A percentile compares a stretch with the other conserved stretches of the same genome.
phyloP scores from a whole-genome alignment of 192 early-diverging fungal species.

The Coemansia sp. region DNA sequence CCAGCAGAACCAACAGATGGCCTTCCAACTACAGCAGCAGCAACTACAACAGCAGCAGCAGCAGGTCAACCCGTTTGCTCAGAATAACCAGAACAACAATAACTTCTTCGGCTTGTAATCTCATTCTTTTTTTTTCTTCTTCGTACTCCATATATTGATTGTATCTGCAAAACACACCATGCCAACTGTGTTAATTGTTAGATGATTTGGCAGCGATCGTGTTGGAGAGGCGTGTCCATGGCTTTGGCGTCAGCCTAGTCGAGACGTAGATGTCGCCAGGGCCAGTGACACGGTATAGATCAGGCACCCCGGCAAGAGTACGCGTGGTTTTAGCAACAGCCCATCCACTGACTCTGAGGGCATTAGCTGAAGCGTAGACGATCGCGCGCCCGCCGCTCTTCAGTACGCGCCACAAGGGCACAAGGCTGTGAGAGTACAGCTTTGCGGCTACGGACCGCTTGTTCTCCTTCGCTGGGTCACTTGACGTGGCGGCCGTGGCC shows the following conservation, averaged over 20 bases:
- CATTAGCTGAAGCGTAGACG: constrained; percentile 27
- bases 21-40: constrained; percentile 25
- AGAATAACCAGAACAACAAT: constrained; percentile 38
- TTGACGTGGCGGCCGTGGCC: constrained; percentile 4
- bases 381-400: constrained; percentile 7
- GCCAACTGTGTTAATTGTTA: no score
- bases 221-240: constrained; percentile 45
- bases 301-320: constrained; percentile 51
- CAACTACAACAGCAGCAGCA: constrained; percentile 30
- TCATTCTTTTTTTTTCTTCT: constrained; percentile 5
- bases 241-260: constrained; percentile 41
- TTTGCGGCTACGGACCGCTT: constrained; percentile 4
- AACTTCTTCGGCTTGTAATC: constrained; percentile 44
- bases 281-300: constrained; percentile 50
- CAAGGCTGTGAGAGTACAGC: neutral
- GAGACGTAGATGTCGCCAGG: constrained; percentile 55
- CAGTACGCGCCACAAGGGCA: constrained; percentile 21
- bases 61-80: constrained; percentile 51
- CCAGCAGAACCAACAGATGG: constrained; percentile 23
- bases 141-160: no score
- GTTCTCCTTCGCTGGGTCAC: neutral
- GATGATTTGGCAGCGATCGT: constrained; percentile 41
- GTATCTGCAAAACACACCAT: no score
- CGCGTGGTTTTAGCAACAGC: constrained; percentile 32
- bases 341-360: constrained; percentile 29